Conservation (phyloP, 2,329 filamentous ascomycete genomes). For the Juglanconis oblonga region DNA sequence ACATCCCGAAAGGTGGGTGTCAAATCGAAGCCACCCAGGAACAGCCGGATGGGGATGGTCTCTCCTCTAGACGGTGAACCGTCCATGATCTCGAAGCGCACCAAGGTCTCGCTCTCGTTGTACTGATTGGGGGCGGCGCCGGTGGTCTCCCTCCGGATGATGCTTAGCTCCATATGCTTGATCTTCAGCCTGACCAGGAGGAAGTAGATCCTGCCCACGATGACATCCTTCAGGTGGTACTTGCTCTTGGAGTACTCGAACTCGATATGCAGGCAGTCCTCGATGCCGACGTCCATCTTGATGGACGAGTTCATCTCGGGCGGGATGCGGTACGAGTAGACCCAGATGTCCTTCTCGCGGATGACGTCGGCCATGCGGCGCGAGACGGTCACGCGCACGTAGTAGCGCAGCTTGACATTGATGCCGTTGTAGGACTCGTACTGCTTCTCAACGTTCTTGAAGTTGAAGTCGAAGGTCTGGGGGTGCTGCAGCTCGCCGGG, state of each 20-base stretch:
- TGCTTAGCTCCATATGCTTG: constrained; percentile 99
- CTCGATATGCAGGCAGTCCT: constrained; percentile 98
- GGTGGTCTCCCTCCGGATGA: constrained; percentile 94
- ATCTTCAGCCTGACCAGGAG: constrained; percentile 96
- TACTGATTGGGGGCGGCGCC: constrained; percentile 97
- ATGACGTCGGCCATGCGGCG: constrained; percentile 97
- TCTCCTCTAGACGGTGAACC: constrained; percentile 92
- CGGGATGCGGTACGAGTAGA: constrained; percentile 96
- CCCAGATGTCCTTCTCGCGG: constrained; percentile 99
- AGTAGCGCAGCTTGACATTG: constrained; percentile 98
- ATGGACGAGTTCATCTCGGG: constrained; percentile 98
- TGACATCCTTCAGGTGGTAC: constrained; percentile 98
- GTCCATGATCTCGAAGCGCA: constrained; percentile 99
- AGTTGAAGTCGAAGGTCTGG: constrained; percentile 98
- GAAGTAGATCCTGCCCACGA: constrained; percentile 98
- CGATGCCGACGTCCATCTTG: constrained; percentile 99
- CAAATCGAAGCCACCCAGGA: constrained; percentile 94
- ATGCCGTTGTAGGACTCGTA: constrained; percentile 99
- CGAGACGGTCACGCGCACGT: constrained; percentile 93
- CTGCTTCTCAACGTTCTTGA: constrained; percentile 99
- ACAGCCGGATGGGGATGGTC: constrained; percentile 94
- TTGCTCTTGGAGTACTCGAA: constrained; percentile 99
- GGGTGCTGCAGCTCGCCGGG: constrained; percentile 98
- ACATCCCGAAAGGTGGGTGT: constrained; percentile 98
- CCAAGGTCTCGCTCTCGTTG: constrained; percentile 97